Base-by-base conservation (phyloP, 1,139 yeast genomes). In the Sugiyamaella japonica region DNA sequence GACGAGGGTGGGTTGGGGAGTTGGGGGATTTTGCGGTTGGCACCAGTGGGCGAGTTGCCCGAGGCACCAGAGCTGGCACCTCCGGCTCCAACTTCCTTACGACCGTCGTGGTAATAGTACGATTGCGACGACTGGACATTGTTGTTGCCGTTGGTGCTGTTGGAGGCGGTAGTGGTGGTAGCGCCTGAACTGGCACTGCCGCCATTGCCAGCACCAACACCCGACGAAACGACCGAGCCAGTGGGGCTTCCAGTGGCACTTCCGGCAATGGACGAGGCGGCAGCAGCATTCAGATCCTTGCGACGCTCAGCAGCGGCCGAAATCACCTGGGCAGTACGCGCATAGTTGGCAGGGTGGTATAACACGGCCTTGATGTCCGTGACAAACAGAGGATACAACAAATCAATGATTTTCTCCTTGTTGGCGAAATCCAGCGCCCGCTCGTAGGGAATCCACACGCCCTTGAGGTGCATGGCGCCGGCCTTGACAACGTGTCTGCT, bases 381-480 rank as follows among this genome's bases (percentile, higher is more conserved):
- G 44, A 89, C 97, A 72, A 90, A 89, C 59, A 90, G 76, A 1
- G 97, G 97, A 68, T 89, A 90, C 61, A 91, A 78, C 61, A 85
- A 70, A 67, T 90, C 97, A 41, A 86, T 89, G 58, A 91, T 89
- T 47, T 89, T 86, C 72, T 91, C 97, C 63, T 88, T 78, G 72
- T 88, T 90, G 34, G 97, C 97, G 83, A 91, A 86, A 28, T 89
- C 87, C 51, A 88, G 76, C 1, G 97, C 98, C 53, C 97, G 78
- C 63, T 91, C 97, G 70, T 90, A 90, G 0, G 98, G 97, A 61
- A 91, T 90, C 98, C 98, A 91, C 48, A 91, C 98, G 52, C 99
- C 99, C 73, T 91, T 91, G 66, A 91, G 77, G 70, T 91, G 96
- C 97, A 91, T 91, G 16, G 96, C 88, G 9, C 99, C 99, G 62